Evolutionary conservation across 495 filamentous ascomycete genomes (phyloP), one percentile per base, ranked within the genome.

Genomic region (Penicillium paradoxum): DNA sequence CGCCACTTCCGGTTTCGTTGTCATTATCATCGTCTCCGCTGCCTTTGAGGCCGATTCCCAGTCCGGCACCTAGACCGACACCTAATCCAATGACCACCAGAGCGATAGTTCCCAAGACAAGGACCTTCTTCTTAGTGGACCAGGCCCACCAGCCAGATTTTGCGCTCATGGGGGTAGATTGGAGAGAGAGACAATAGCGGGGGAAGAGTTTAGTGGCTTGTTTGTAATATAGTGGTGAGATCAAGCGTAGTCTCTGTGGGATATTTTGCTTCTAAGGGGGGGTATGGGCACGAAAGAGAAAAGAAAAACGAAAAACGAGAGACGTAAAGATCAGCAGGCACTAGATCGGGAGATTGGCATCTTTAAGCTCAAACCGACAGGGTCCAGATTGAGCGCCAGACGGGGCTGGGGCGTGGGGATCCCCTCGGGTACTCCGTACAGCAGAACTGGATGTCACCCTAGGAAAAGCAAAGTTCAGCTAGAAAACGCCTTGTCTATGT

Each of bases 11-110:
- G 38, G 51, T 59, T 18, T 58, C 57, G 33, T 34, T 45, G 24
- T 55, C 29, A 15, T 49, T 47, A 30, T 58, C 49, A 24, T 51
- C 38, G 8, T 29, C 47, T 37, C 48, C 41, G 19, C 45, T 37
- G 10, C 55, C 11, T 0, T 65, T 62, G 49, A 76, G 55, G 14
- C 71, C 66, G 18, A 79, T 43, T n/a, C 74, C 74, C 6, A 85
- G 66, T 7, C 79, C 80, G n/a, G 81, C 65, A 4, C 75, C 76
- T 1, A 81, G 70, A 10, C 77, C 79, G 5, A 83, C 66, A 11
- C 69, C 79, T 14, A 84, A 59, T 2, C 66, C 79, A 33, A 83
- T 48, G 19, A 79, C 59, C 3, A 78, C 21, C 7, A 77, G 13
- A 17, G 58, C 50, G 27, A 70, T 52, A 1, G 51, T 40, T 1